Conservation (phyloP, 176 grass and related monocot genomes). For the Phoenix roebelenii region DNA sequence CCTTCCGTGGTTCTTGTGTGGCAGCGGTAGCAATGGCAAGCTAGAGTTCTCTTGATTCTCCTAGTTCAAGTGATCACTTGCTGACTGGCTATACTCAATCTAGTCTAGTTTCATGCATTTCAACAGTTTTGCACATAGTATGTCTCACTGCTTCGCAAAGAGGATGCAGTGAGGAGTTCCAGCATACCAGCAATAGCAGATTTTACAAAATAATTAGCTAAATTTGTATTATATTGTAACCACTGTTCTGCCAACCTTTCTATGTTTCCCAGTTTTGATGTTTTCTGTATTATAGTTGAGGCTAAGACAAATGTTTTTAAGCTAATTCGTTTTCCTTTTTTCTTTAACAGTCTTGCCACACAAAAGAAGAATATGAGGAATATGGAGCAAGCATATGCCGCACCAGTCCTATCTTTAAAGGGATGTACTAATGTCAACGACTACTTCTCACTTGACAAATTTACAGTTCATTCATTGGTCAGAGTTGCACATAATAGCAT, state of each 20-base stretch:
- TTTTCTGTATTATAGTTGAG: not conserved
- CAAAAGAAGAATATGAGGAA: conserved; percentile 96
- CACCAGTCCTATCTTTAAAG: conserved; percentile 96
- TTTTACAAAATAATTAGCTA: no score
- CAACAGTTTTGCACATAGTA: no score
- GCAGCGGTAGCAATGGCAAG: no score
- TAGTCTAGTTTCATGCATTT: no score
- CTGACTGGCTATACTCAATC: no score
- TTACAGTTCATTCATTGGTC: conserved; percentile 2
- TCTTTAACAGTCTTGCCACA: conserved; percentile 56
- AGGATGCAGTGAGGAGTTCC: no score
- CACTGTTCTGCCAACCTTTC: not conserved
- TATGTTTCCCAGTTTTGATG: not conserved
- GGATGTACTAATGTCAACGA: conserved; percentile 72
- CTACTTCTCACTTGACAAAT: conserved; percentile 3
- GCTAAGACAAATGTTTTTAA: conserved; percentile 1
- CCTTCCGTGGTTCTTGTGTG: no score
- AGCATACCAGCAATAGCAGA: no score
- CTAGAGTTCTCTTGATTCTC: no score
- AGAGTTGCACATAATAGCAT: conserved; percentile 29
- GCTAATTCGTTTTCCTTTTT: conserved; percentile 11
- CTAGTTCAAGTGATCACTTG: no score
- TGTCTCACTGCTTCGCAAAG: no score
- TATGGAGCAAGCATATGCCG: conserved; percentile 91
- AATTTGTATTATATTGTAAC: no score